Conservation (phyloP, 371 early-diverging fungal genomes). For the Basidiobolus meristosporus region DNA sequence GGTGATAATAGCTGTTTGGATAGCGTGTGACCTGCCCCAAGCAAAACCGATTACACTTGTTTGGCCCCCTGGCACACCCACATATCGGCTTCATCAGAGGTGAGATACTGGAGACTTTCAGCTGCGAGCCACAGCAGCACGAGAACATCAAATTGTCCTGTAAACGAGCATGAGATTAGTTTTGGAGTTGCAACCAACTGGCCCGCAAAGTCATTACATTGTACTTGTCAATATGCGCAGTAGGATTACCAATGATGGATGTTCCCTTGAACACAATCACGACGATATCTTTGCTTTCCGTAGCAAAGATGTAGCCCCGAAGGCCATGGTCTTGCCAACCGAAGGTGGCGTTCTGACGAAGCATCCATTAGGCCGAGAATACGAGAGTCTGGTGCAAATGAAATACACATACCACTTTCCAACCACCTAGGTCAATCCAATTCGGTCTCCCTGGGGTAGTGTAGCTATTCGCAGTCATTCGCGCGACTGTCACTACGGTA, state of each 20-base stretch:
- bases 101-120: too few relatives aligned
- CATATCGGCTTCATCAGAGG: conserved; percentile 67
- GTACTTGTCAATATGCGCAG: conserved; percentile 6
- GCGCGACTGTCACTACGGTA: too few relatives aligned
- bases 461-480: too few relatives aligned
- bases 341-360: conserved; percentile 59
- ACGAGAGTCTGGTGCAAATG: too few relatives aligned
- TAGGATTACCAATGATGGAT: conserved; percentile 34
- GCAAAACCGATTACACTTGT: conserved; percentile 6
- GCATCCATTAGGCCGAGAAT: too few relatives aligned
- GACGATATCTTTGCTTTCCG: conserved; percentile 31
- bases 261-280: conserved; percentile 81
- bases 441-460: too few relatives aligned
- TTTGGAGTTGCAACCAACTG: conserved; percentile 35
- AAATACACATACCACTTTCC: too few relatives aligned
- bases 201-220: conserved; percentile 42
- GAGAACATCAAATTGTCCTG: conserved; percentile 83
- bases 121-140: conserved; percentile 79
- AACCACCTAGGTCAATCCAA: too few relatives aligned
- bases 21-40: conserved; percentile 4
- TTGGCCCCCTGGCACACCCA: conserved; percentile 34
- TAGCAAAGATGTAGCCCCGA: conserved; percentile 67
- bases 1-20: conserved; percentile 3
- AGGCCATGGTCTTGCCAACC: conserved; percentile 73
- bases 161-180: not conserved